Conservation (phyloP, 2,329 filamentous ascomycete species). For the Zasmidium angulare region DNA sequence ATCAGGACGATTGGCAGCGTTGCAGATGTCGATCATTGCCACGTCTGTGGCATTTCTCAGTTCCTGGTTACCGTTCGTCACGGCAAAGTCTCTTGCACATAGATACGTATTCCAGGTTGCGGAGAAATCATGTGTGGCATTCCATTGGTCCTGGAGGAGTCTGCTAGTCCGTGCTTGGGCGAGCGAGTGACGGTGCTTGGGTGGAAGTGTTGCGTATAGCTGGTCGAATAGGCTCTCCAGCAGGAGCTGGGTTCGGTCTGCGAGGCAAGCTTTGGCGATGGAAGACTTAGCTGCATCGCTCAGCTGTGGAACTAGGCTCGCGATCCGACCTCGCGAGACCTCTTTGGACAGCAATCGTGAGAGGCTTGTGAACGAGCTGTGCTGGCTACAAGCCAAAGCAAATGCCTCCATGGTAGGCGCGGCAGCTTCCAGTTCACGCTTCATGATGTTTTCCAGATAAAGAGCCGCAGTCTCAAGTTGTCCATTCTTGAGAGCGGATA, state of each 20-base stretch:
- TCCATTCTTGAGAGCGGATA: too few species aligned
- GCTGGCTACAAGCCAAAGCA: too few species aligned
- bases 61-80: neutral
- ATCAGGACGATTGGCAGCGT: slow-evolving; percentile 5
- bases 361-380: neutral
- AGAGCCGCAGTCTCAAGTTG: too few species aligned
- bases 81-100: neutral
- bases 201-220: neutral
- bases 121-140: neutral
- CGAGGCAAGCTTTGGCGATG: neutral
- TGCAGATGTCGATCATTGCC: slow-evolving; percentile 11
- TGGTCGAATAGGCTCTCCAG: neutral
- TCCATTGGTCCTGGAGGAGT: slow-evolving; percentile 2
- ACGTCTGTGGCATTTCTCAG: neutral
- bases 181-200: neutral
- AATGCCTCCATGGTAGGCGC: too few species aligned
- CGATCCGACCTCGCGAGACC: neutral
- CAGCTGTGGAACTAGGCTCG: neutral
- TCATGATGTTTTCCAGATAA: too few species aligned
- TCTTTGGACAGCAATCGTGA: neutral
- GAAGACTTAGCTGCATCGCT: neutral
- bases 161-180: neutral
- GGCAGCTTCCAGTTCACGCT: too few species aligned
- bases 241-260: neutral
- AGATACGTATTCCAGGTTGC: neutral